Evolutionary conservation across 1,284 basidiomycete species (phyloP), one percentile per base, ranked within the genome.

Genomic region (Meripilus lineatus): DNA sequence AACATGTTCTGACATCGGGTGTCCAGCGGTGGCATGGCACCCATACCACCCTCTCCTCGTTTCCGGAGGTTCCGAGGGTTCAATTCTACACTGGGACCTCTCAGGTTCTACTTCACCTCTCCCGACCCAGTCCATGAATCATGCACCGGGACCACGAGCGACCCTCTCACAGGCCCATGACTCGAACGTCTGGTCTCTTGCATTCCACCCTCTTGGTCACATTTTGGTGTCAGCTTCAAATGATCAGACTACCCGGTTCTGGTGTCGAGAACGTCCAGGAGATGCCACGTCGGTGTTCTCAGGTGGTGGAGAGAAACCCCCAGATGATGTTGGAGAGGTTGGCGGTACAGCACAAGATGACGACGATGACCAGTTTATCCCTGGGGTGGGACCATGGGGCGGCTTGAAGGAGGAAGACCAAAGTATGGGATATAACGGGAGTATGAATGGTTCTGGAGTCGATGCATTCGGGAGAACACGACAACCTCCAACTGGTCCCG

Each of bases 171-270:
- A 89, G 57, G 95, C 96, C 14, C 96, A 99, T 73, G 95, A 99
- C 68, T 91, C 89, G 35, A 96, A 95, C 65, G 89, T 99, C 49
- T 98, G 94, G 91, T 84, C 90, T 0, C 77, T 99, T 51, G 82
- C 90, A 4, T 99, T 85, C 78, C 95, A 99, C 68, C 95, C 95
- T 0, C 78, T 98, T 8, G 95, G 96, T 0, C 94, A 99, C 66
- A 75, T 98, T 51, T 81, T 99, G 50, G 93, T 87, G 52, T 86
- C 80, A 45, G 96, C 89, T 7, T 90, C 88, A 24, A 98, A 97
- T 69, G 95, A 99, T 70, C 93, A 96, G 65, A 96, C 94, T 10
- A 96, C 95, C 13, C 81, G 94, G 11, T 99, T 98, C 75, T 99
- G 96, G 95, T 86, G 85, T 44, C 80, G 95, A 41, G 88, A 91